Evolutionary conservation across 2,329 filamentous ascomycete species (phyloP).

Genomic region (Seiridium cupressi): DNA sequence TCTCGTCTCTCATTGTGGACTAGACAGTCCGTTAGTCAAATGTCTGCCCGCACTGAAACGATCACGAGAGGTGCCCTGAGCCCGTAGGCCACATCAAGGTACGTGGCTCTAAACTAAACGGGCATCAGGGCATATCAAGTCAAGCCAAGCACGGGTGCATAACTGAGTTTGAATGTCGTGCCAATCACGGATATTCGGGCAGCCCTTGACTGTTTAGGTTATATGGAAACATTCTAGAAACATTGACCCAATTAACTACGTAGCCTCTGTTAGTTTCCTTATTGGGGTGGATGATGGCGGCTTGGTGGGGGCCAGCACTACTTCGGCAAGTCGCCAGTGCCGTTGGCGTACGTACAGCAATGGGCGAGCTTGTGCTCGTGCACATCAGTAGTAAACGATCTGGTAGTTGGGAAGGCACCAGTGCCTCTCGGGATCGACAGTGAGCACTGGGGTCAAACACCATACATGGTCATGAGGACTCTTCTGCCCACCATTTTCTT

Average conservation of each 20-base stretch:
- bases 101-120: neutral
- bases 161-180: too few relatives aligned
- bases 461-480: neutral
- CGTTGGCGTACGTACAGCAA: too few relatives aligned
- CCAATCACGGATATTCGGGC: too few relatives aligned
- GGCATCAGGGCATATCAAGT: neutral
- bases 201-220: neutral
- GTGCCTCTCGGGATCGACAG: neutral
- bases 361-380: too few relatives aligned
- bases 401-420: neutral
- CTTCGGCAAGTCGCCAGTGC: neutral
- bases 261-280: neutral
- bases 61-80: neutral
- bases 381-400: neutral
- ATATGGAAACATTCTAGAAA: constrained; percentile 3
- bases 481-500: neutral
- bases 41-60: neutral
- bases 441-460: neutral
- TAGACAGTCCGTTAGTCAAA: neutral
- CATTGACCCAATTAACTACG: neutral
- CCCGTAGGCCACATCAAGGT: neutral
- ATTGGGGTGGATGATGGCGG: neutral
- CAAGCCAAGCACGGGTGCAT: too few relatives aligned
- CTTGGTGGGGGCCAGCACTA: neutral
- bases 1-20: too few relatives aligned